Evolutionary conservation across 179 eudicot species (phyloP).

Genomic region (Drosera spatulata): DNA sequence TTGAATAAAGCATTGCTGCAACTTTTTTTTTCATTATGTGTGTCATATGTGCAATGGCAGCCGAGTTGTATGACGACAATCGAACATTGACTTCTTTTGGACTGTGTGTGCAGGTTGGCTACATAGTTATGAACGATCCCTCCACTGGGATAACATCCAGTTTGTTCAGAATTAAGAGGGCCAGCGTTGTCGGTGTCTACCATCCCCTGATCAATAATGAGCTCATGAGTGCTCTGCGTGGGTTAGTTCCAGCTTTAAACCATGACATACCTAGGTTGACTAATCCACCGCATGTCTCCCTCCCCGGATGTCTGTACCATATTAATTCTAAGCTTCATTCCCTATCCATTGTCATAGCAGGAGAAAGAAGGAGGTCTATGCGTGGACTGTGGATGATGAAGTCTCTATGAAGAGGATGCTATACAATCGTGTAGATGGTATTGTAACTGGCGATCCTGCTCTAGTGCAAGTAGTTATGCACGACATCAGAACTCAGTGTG

Average conservation of each 20-base stretch:
- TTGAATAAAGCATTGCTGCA: not conserved
- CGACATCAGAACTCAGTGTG: slow-evolving; percentile 48
- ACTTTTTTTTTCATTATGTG: not conserved
- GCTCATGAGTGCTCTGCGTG: slow-evolving; percentile 49
- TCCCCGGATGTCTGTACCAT: no score
- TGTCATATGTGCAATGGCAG: no score
- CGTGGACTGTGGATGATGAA: slow-evolving; percentile 90
- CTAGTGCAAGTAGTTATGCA: slow-evolving; percentile 62
- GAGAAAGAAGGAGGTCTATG: slow-evolving; percentile 68
- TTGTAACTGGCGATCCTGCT: slow-evolving; percentile 72
- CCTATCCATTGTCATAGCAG: slow-evolving; percentile 21
- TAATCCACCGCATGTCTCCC: no score
- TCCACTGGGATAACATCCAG: slow-evolving; percentile 45
- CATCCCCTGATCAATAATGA: slow-evolving; percentile 70
- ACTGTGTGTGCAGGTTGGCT: slow-evolving; percentile 59
- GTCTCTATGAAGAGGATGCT: slow-evolving; percentile 63
- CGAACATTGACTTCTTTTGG: no score
- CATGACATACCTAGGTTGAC: not conserved
- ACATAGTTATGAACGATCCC: slow-evolving; percentile 72
- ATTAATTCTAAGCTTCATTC: not conserved
- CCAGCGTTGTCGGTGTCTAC: slow-evolving; percentile 70
- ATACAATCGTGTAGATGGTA: slow-evolving; percentile 54
- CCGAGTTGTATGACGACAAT: no score
- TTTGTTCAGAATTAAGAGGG: slow-evolving; percentile 63
- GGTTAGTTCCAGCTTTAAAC: slow-evolving; percentile 26